Base-by-base conservation (phyloP, 2,329 filamentous ascomycete species). In the Fusarium verrucosum region DNA sequence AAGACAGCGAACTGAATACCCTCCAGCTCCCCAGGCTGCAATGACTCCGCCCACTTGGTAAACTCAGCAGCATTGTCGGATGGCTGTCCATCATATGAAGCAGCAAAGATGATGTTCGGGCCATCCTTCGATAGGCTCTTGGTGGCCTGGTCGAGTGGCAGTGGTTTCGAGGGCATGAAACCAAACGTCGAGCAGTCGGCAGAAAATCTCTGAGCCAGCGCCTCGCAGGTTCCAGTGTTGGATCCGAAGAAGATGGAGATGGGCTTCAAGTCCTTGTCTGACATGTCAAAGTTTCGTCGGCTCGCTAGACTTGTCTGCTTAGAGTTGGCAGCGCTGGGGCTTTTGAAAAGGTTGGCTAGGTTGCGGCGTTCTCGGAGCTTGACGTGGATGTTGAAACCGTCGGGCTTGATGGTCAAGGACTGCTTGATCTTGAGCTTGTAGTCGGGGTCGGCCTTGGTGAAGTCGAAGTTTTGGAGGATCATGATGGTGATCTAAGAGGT, bases 401-500 rank as follows among this genome's bases (percentile, higher is more conserved):
- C 26, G 0, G 56, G 56, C 0, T 59, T 59, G 13, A 59, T 59
- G 2, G 53, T 59, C 2, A 59, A 37, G 0, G 44, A 35, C 10
- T 43, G 32, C 6, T 59, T 59, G 13, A 59, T 25, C 26, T 59
- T 59, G 5, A 58, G 56, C 4, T 59, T 44, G 3, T 59, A 59
- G 6, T 10, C 25, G 1, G 54, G 44, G 8, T 59, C 56, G 3
- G 44, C 56, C 0, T 59, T 44, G 1, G 9, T n/a, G 8, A 59
- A 28, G 0, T 59, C 44, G 0, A 59, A 58, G 22, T 52, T 59
- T 11, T 59, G 54, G 0, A 59, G 26, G 1, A 59, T 42, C 56
- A 59, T 52, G n/a, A 51, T 41, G 0, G 33, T 40, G 4, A 42
- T n/a, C 53, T 59, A 10, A 1, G 1, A 9, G 2, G 11, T 58